Evolutionary conservation across 805 yeast species (phyloP).

Genomic region (Metschnikowia santaceciliae): DNA sequence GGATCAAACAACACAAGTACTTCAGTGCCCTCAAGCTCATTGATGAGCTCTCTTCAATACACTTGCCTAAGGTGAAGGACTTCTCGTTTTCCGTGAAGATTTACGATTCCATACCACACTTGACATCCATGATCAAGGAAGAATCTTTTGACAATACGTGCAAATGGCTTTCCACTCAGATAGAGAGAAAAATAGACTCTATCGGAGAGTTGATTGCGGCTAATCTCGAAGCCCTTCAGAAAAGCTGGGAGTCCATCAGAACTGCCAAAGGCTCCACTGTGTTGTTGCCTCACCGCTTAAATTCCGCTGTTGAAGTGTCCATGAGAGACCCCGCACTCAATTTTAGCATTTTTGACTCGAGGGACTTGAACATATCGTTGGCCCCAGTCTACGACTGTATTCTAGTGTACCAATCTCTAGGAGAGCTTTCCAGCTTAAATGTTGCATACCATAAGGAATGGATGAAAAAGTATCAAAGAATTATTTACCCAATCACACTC

Average conservation of each 20-base stretch:
- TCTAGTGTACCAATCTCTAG: constrained; percentile 72
- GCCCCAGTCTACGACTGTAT: constrained; percentile 80
- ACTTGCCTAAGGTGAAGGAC: constrained; percentile 64
- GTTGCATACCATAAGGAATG: constrained; percentile 68
- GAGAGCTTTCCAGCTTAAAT: constrained; percentile 57
- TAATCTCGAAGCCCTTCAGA: constrained; percentile 52
- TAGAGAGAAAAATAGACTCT: constrained; percentile 56
- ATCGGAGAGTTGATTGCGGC: constrained; percentile 58
- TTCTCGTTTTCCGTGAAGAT: constrained; percentile 75
- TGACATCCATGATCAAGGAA: constrained; percentile 67
- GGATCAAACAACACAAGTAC: constrained; percentile 69
- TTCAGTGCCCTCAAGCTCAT: constrained; percentile 83
- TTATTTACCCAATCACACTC: constrained; percentile 60
- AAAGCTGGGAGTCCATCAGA: constrained; percentile 54
- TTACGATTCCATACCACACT: constrained; percentile 69
- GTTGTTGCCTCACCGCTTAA: constrained; percentile 59
- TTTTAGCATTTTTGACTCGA: constrained; percentile 47
- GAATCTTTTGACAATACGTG: constrained; percentile 65
- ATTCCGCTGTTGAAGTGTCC: constrained; percentile 81
- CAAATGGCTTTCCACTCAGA: constrained; percentile 57
- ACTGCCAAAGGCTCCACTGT: constrained; percentile 34
- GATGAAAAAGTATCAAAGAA: constrained; percentile 61
- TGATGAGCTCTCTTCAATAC: constrained; percentile 67
- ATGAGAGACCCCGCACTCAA: constrained; percentile 55
- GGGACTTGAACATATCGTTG: constrained; percentile 46